Evolutionary conservation across 306 rosid genomes (phyloP), one percentile per base, ranked within the genome.

Genomic region (Astragalus membranaceus): DNA sequence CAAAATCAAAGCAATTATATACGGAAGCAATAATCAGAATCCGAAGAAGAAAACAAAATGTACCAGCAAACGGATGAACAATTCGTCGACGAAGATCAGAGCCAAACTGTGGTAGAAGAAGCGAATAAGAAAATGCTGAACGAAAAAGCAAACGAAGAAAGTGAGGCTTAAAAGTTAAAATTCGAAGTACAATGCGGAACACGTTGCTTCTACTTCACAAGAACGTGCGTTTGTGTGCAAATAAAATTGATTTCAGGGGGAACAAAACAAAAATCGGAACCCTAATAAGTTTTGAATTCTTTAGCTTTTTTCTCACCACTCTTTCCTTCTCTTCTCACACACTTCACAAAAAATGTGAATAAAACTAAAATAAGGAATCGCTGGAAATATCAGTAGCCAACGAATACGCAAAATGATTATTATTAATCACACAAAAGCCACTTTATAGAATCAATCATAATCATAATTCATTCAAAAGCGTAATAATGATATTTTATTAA

Each of bases 181-280:
- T 83, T 82, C 66, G 62, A 29, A 84, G 84, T 73, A 37, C 80
- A 70, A 54, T 52, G 66, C 48, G 70, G 66, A 81, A 72, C 76
- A 57, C 13, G 54, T 78, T 72, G 92, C 87, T 86, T 85, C 59
- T 68, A 86, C 80, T 85, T 81, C 75, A 85, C 68, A 54, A 55
- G 61, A 61, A 68, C 51, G 47, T 33, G 23, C 47, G 61, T 36
- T 63, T 33, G 47, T n/a, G 57, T 23, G 3, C 3, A 26, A 41
- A 33, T 33, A 3, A 10, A 74, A 61, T 71, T 52, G 78, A 76
- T 79, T 75, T 52, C 51, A 65, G 36, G 76, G 76, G 75, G 55
- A 78, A 50, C 20, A 72, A 72, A 13, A 61, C n/a, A 12, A 62
- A 55, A 69, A 54, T 8, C 11, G 49, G 78, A 84, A 77, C 83